phyloP scores from a whole-genome alignment of 805 yeast genomes.

The Jamesozyma rosinii region DNA sequence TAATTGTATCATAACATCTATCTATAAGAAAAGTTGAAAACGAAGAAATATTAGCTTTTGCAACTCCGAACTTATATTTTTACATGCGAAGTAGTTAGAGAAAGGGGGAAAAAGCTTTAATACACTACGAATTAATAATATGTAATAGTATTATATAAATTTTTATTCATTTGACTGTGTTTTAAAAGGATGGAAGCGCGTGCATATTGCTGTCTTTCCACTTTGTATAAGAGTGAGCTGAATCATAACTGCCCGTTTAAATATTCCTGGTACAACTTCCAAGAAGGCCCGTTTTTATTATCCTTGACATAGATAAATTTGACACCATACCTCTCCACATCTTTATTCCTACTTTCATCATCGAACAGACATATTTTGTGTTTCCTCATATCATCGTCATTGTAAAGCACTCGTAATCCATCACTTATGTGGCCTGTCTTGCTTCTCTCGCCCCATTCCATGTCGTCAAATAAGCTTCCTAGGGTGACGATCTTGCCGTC shows the following conservation, averaged over 20 bases:
- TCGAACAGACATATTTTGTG: slow-evolving; percentile 47
- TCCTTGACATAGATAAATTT: slow-evolving; percentile 55
- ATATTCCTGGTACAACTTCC: slow-evolving; percentile 42
- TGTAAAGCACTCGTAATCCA: slow-evolving; percentile 42
- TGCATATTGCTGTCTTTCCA: no score
- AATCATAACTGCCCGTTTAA: background rate
- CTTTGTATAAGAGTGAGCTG: no score
- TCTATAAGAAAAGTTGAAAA: no score
- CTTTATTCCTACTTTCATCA: slow-evolving; percentile 70
- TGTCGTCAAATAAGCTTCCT: slow-evolving; percentile 39
- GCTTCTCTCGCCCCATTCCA: slow-evolving; percentile 63
- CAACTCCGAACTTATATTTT: no score
- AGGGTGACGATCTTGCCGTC: slow-evolving; percentile 29
- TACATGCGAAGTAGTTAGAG: no score
- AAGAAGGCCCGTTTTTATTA: slow-evolving; percentile 48
- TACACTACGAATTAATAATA: no score
- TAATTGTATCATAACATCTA: no score
- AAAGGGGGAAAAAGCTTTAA: no score
- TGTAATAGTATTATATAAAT: no score
- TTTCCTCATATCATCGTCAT: slow-evolving; percentile 43
- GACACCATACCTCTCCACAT: slow-evolving; percentile 64
- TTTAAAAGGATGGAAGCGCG: no score
- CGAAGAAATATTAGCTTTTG: no score
- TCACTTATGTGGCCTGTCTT: slow-evolving; percentile 50
- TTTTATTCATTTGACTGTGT: no score